These are phyloP conservation scores for Triticum aestivum DNA, from an alignment of 176 grass and related monocot genomes.

Conservation along the genomic window IWGSC_CS_RefSeq_v2.1 NC_057810.1:474865751-474866250, in stretches of 20 bases:
- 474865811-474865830: background rate
- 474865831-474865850: conserved; percentile 5
- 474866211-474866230: too few species aligned
- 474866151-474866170: too few species aligned
- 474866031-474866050: background rate
- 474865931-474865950: background rate
- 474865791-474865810: background rate
- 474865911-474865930: conserved; percentile 3
- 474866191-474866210: too few species aligned
- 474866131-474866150: too few species aligned
- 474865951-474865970: background rate
- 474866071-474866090: background rate
- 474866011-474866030: background rate
- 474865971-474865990: too few species aligned
- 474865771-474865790: background rate
- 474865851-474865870: conserved; percentile 25
- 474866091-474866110: background rate
- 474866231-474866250: too few species aligned
- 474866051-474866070: background rate
- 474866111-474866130: background rate
- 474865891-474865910: conserved; percentile 14
- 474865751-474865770: conserved; percentile 27
- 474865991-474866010: background rate
- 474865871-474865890: background rate
- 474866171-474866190: too few species aligned